Conservation (phyloP, 208 protist species). For the Crithidia mellificae region DNA sequence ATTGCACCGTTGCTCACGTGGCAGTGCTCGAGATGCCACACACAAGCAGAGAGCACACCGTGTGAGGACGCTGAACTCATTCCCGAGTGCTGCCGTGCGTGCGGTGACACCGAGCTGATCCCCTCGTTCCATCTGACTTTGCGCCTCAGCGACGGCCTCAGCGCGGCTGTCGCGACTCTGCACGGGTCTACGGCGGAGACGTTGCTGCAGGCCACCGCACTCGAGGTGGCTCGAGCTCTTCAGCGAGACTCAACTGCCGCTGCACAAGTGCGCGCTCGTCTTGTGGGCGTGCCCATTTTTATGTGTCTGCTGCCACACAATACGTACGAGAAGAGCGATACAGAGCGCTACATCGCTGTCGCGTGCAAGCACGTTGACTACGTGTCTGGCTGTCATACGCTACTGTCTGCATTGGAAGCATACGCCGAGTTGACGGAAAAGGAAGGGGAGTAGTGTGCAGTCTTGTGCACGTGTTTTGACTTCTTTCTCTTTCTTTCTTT, state of each 20-base stretch:
- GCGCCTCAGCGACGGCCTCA: conserved; percentile 51
- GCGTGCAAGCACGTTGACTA: conserved; percentile 49
- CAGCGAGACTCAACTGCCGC: not conserved
- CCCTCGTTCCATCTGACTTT: conserved; percentile 31
- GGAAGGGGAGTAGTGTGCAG: no score
- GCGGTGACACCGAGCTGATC: conserved; percentile 21
- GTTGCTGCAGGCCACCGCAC: conserved; percentile 33
- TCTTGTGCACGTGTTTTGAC: not conserved
- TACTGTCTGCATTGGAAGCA: conserved; percentile 42
- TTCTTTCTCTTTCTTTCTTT: no score
- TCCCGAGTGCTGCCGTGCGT: conserved; percentile 24
- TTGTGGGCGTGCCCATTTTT: conserved; percentile 54
- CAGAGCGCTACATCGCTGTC: conserved; percentile 26
- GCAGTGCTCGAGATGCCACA: conserved; percentile 16
- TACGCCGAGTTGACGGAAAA: not conserved
- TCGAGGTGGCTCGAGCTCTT: conserved; percentile 12
- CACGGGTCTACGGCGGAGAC: conserved; percentile 35
- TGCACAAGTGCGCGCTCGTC: conserved; percentile 1
- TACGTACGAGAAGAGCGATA: not conserved
- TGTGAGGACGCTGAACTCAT: conserved; percentile 5
- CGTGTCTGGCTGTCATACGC: conserved; percentile 28
- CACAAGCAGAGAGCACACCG: not conserved
- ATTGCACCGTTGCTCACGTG: conserved; percentile 8
- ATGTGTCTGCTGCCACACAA: conserved; percentile 42
- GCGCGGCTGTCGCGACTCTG: conserved; percentile 20